phyloP scores from a whole-genome alignment of 805 yeast genomes.

The Lachancea meyersii region DNA sequence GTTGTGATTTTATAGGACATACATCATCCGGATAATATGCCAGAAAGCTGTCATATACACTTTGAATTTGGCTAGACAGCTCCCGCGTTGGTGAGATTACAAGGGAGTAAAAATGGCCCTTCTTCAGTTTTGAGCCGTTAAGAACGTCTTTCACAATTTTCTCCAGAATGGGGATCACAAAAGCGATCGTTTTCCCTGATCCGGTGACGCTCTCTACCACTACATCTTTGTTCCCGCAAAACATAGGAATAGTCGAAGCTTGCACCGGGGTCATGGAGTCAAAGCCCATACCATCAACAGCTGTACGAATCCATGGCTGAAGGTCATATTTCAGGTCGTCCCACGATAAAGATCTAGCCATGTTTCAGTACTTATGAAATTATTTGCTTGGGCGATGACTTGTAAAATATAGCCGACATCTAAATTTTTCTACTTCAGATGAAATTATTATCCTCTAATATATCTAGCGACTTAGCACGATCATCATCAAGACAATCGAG shows the following conservation, averaged over 20 bases:
- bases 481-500: neutral
- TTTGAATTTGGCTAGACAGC: conserved; percentile 61
- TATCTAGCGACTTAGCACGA: no score
- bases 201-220: conserved; percentile 98
- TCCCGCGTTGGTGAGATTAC: conserved; percentile 66
- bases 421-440: neutral
- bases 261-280: conserved; percentile 92
- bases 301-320: conserved; percentile 64
- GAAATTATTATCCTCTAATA: neutral
- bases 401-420: neutral
- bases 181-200: conserved; percentile 95
- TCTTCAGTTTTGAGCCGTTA: conserved; percentile 32
- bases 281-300: conserved; percentile 69
- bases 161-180: conserved; percentile 74
- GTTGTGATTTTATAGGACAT: conserved; percentile 46
- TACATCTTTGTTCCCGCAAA: conserved; percentile 82
- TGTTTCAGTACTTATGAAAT: conserved; percentile 2
- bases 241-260: conserved; percentile 85
- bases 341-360: conserved; percentile 54
- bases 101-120: conserved; percentile 66
- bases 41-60: conserved; percentile 57
- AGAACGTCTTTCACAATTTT: conserved; percentile 42
- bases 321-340: conserved; percentile 44
- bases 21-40: conserved; percentile 48
- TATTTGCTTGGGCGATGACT: neutral